Percentiles rank a stretch among this genome's conserved stretches.
Conservation (phyloP, 345 rosid species). For the Jatropha curcas region DNA sequence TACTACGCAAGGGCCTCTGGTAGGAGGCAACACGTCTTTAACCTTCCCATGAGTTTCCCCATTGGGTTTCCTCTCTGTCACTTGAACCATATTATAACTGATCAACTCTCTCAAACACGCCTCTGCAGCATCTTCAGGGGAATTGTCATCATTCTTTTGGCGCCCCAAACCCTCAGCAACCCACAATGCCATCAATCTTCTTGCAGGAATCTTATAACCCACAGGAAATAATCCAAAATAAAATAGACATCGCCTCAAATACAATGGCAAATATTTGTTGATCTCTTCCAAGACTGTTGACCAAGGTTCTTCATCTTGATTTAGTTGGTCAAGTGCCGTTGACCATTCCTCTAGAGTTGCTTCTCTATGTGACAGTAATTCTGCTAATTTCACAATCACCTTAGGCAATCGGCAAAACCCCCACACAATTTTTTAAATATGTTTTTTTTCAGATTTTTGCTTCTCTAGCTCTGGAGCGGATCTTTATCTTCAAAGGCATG, state of each 20-base stretch:
- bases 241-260: conserved; percentile 11
- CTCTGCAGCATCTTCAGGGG: conserved; percentile 16
- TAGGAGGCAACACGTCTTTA: not conserved
- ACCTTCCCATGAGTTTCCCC: not conserved
- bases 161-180: not conserved
- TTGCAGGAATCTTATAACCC: conserved; percentile 21
- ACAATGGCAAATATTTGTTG: conserved; percentile 15
- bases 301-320: not conserved
- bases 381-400: conserved; percentile 11
- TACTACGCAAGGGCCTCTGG: not conserved
- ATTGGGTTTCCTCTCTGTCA: too few species aligned
- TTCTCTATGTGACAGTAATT: conserved; percentile 14
- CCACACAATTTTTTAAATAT: conserved; percentile 11
- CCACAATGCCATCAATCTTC: conserved; percentile 6
- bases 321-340: conserved; percentile 3
- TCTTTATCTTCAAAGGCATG: too few species aligned
- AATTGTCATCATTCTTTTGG: conserved; percentile 9
- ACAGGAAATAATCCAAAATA: conserved; percentile 20
- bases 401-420: not conserved
- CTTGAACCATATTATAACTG: not conserved
- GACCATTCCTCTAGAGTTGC: conserved; percentile 15
- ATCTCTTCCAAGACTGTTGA: conserved; percentile 16
- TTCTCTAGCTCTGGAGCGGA: too few species aligned
- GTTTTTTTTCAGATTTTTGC: too few species aligned
- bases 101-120: conserved; percentile 18